Base-by-base conservation (phyloP, 345 rosid genomes). In the Erysimum cheiranthoides region DNA sequence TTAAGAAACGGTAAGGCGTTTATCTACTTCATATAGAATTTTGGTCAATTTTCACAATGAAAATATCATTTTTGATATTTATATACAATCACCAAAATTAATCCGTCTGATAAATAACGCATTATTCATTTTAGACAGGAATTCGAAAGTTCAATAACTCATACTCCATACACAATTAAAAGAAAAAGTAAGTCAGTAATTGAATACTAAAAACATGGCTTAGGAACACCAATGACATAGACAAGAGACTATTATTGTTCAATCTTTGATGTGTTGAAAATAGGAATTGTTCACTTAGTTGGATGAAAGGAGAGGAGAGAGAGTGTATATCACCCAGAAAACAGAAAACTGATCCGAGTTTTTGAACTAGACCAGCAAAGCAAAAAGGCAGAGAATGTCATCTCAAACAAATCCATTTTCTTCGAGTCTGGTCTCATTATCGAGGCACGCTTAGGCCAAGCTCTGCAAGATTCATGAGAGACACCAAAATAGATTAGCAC, bases 391-490 rank as follows among this genome's bases (percentile, higher is more conserved):
- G 57, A 35, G 66, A 67, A 73, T 73, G 21, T 17, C 31, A 40
- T 73, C 45, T 45, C 64, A 51, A 67, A n/a, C 16, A 14, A 59
- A 42, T 53, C 68, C 69, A 65, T 9, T 25, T 54, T 63, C 54
- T 39, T 74, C 17, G 54, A 60, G 46, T 54, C 51, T 10, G 61
- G 61, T 57, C 80, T 68, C 53, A 21, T 84, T 80, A 86, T 92
- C 96, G 93, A 70, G 93, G 96, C 74, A 83, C 93, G n/a, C 94
- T 78, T 75, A 87, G 85, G 70, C 96, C 94, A 42, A 90, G 81
- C 82, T 84, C 94, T 93, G 93, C 68, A 79, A 58, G 57, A 74
- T 34, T 61, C 61, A 60, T 46, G 25, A 52, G 40, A 82, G 54
- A 63, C 27, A 65, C 36, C 16, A 5, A 5, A 39, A 49, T 7